Conservation (phyloP, 306 rosid genomes). For the Quercus robur region DNA sequence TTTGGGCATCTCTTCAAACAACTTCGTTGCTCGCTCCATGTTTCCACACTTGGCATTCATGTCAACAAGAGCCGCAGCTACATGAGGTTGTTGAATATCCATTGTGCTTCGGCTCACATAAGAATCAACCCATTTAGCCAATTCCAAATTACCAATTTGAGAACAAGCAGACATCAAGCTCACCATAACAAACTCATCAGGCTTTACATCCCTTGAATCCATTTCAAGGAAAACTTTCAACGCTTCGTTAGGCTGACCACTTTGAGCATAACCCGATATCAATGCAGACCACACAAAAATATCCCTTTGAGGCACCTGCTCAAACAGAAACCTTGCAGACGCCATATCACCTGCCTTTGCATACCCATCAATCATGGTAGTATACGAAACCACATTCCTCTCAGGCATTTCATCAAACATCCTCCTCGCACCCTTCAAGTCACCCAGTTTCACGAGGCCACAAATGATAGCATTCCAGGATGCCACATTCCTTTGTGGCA, state of each 20-base stretch:
- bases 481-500: conserved; percentile 39
- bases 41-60: conserved; percentile 88
- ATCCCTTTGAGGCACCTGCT: conserved; percentile 45
- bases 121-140: not conserved
- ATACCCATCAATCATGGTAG: conserved; percentile 74
- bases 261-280: conserved; percentile 68
- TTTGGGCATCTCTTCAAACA: conserved; percentile 47
- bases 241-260: conserved; percentile 50
- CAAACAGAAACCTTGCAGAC: conserved; percentile 54
- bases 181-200: conserved; percentile 62
- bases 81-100: conserved; percentile 46
- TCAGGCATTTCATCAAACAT: conserved; percentile 62
- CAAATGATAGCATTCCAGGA: conserved; percentile 34
- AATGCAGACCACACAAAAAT: conserved; percentile 66
- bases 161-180: conserved; percentile 52
- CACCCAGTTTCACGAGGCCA: conserved; percentile 28
- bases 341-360: conserved; percentile 69
- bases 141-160: no score
- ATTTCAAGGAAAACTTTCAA: conserved; percentile 50
- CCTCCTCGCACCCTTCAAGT: conserved; percentile 9
- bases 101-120: conserved; percentile 34
- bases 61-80: conserved; percentile 62
- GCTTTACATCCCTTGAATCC: conserved; percentile 49
- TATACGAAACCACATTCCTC: conserved; percentile 61
- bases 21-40: conserved; percentile 51